Evolutionary conservation across 2,329 filamentous ascomycete species (phyloP).

Genomic region (Sporothrix pallida): DNA sequence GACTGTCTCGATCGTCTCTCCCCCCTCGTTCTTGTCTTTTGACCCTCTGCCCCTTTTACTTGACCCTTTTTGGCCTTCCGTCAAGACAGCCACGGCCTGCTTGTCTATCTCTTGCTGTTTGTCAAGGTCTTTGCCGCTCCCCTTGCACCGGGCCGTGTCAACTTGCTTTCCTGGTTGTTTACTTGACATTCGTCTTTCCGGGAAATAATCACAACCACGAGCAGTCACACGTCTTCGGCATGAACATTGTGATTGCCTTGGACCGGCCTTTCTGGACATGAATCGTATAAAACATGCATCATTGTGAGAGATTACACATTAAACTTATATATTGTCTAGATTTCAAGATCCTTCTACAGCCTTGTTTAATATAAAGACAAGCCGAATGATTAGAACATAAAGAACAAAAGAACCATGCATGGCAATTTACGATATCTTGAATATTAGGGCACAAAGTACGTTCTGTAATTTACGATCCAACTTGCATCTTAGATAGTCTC

Average conservation of each 20-base stretch:
- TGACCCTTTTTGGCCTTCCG: background rate
- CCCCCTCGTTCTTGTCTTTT: too few relatives aligned
- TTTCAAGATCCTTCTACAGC: background rate
- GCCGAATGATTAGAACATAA: too few relatives aligned
- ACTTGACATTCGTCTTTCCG: background rate
- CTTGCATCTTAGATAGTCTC: background rate
- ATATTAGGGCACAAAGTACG: too few relatives aligned
- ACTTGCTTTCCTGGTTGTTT: background rate
- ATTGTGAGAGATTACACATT: background rate
- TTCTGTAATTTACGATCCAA: background rate
- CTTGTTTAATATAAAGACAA: slow-evolving; percentile 8
- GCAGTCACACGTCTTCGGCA: background rate
- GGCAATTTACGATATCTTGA: background rate
- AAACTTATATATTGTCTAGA: background rate
- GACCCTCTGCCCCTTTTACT: background rate
- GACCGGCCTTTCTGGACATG: background rate
- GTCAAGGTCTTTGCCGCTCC: background rate
- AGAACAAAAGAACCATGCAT: slow-evolving; percentile 2
- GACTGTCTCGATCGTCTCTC: background rate
- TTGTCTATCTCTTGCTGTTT: background rate
- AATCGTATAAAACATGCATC: slow-evolving; percentile 11
- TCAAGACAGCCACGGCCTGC: background rate
- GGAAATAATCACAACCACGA: background rate
- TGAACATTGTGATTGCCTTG: slow-evolving; percentile 9
- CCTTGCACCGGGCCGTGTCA: slow-evolving; percentile 2